Base-by-base conservation (phyloP, 495 filamentous ascomycete genomes). In the Daldinia vernicosa region DNA sequence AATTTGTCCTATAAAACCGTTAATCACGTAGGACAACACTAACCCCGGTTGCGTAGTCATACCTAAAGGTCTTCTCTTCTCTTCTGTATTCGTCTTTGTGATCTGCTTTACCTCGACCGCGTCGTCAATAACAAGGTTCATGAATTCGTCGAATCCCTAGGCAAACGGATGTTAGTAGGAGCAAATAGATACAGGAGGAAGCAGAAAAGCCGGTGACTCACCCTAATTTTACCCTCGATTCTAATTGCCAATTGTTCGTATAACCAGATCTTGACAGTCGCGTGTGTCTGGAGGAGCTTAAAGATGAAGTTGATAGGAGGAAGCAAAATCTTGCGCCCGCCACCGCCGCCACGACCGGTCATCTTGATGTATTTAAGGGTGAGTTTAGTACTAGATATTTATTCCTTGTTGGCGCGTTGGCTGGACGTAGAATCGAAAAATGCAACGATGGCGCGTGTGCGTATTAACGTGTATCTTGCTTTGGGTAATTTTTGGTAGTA, bases 261-360 rank as follows among this genome's bases (percentile, higher is more conserved):
- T 15, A 99, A 85, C 95, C 95, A 99, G 78, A 99, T 91, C 69
- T 92, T 91, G 11, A 98, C 93, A 1, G 91, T 92, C 7, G 90
- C 89, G 71, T 92, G 91, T 3, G 72, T 69, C 74, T 98, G 94
- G 33, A 99, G 87, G 45, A 97, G 89, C 83, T 92, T 94, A 89
- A 99, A 99, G 78, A 99, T 97, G 79, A 97, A 97, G 81, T 99
- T 97, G 84, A 98, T 97, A 6, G 95, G 95, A 47, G 95, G 94
- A 56, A 98, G 89, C 75, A 99, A 86, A 69, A 98, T 96, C 84
- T 93, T 93, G 81, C 93, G 89, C 70, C 87, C 87, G 69, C 90
- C 92, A 71, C 92, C 92, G 72, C 90, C 91, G 67, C 88, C 89
- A 80, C 93, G 89, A 77, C 91, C 89, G 67, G 91, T 88, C 93